Percentiles rank a stretch among this genome's conserved stretches.
These are phyloP conservation scores for Casuarina glauca DNA, from an alignment of 306 rosid genomes.

Conservation along the genomic window DNA sequence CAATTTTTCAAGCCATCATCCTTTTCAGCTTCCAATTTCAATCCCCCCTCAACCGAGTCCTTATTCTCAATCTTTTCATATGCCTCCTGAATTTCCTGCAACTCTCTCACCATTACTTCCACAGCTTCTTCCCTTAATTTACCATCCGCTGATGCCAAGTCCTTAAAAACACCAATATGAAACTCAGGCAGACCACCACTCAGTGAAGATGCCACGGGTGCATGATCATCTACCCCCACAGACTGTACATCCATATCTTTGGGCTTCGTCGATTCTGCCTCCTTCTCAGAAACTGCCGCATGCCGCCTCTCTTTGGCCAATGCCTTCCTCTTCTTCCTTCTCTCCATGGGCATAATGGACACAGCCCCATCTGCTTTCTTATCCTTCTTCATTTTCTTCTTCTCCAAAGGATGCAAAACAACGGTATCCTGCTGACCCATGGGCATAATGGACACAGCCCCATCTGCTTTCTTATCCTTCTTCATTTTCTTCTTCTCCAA, in stretches of 20 bases:
- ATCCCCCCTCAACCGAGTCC: slow-evolving; percentile 55
- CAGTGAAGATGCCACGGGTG: slow-evolving; percentile 18
- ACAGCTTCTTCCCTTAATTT: slow-evolving; percentile 57
- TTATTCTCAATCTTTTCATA: slow-evolving; percentile 60
- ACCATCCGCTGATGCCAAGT: slow-evolving; percentile 57
- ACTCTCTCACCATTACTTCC: slow-evolving; percentile 64
- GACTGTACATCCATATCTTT: slow-evolving; percentile 18
- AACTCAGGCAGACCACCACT: slow-evolving; percentile 57
- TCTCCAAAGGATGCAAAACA: slow-evolving; percentile 33
- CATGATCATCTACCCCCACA: slow-evolving; percentile 18
- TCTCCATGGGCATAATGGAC: slow-evolving; percentile 69
- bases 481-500: slow-evolving; percentile 49
- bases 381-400: slow-evolving; percentile 47
- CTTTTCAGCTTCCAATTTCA: slow-evolving; percentile 87
- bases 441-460: slow-evolving; percentile 44
- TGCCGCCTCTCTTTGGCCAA: slow-evolving; percentile 56
- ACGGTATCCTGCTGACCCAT: slow-evolving; percentile 31
- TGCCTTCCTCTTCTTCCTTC: slow-evolving; percentile 67
- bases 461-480: slow-evolving; percentile 30
- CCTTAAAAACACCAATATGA: slow-evolving; percentile 91
- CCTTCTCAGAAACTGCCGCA: slow-evolving; percentile 15
- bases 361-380: slow-evolving; percentile 27
- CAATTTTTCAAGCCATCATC: slow-evolving; percentile 87
- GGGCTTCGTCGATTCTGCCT: slow-evolving; percentile 10
- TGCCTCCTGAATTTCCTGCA: slow-evolving; percentile 72